Conservation (phyloP, 306 rosid genomes). For the Echinosophora koreensis region DNA sequence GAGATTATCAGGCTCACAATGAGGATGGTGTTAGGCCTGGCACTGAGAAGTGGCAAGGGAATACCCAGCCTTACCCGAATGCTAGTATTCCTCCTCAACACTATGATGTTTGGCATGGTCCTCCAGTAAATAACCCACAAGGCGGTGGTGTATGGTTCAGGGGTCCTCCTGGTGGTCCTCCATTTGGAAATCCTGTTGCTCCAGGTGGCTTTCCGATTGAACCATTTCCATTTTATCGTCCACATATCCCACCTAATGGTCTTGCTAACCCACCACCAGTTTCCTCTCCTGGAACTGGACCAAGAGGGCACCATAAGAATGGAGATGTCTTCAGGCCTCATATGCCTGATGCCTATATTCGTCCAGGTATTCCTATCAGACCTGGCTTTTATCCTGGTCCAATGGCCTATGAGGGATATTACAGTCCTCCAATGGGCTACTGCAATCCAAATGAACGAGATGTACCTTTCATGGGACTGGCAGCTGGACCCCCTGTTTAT, state of each 20-base stretch:
- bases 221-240: slow-evolving; percentile 82
- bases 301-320: slow-evolving; percentile 82
- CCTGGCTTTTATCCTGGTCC: slow-evolving; percentile 91
- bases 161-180: slow-evolving; percentile 88
- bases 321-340: slow-evolving; percentile 91
- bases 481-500: slow-evolving; percentile 68
- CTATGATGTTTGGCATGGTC: slow-evolving; percentile 86
- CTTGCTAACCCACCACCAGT: slow-evolving; percentile 69
- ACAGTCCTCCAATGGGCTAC: slow-evolving; percentile 77
- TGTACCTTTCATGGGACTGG: slow-evolving; percentile 77
- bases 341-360: slow-evolving; percentile 82
- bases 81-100: slow-evolving; percentile 72
- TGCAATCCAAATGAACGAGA: slow-evolving; percentile 80
- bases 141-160: slow-evolving; percentile 90
- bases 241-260: slow-evolving; percentile 74
- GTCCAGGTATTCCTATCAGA: slow-evolving; percentile 82
- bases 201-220: slow-evolving; percentile 90
- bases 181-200: slow-evolving; percentile 76
- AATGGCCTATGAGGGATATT: slow-evolving; percentile 81
- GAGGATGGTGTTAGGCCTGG: slow-evolving; percentile 74
- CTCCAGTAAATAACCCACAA: slow-evolving; percentile 80
- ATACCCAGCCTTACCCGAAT: slow-evolving; percentile 76
- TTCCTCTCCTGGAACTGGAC: slow-evolving; percentile 77
- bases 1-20: slow-evolving; percentile 59
- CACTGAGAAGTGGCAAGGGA: slow-evolving; percentile 84